Evolutionary conservation across 345 rosid species (phyloP), one percentile per base, ranked within the genome.

Genomic region (Gossypium sturtianum): DNA sequence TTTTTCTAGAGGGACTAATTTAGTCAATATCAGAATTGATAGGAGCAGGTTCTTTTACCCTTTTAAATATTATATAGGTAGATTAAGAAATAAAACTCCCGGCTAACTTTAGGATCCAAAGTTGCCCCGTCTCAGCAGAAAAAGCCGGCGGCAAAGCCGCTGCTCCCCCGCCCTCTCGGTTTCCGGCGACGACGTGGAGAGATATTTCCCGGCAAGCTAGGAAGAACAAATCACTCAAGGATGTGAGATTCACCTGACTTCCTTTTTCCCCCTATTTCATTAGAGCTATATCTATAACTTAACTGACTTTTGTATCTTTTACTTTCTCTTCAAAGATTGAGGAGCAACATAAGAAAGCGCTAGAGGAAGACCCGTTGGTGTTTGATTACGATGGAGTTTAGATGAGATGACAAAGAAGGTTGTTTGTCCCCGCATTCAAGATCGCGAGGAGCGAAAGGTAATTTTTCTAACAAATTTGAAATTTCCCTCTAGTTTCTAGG

Each of bases 371-470:
- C 70, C 96, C 98, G 13, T 82, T 84, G 0, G 95, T 87, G 52
- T 93, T 93, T 72, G 87, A 92, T 38, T 93, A 93, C 7, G 97
- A 93, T 76, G 97, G 91, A 48, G 93, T 91, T 73, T 91, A 88
- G 94, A 90, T 69, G 87, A 91, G 70, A 90, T 91, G 91, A 95
- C 93, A 81, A 84, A 86, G 70, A 82, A 87, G 70, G 78, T 67
- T 43, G 84, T 82, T 72, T 88, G 67, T 57, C 92, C 92, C 7
- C 83, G 81, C 4, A 70, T 76, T 17, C 84, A 81, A 67, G 93
- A 90, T 80, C 93, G 89, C 10, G 80, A 81, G 75, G 94, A 91
- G 53, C 87, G 87, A 66, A 85, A 87, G 98, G 99, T 94, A 79
- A 47, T 22, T 41, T 72, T 52, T 56, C 48, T 52, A 7, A 29